phyloP scores from a whole-genome alignment of 768 basidiomycete genomes.

The Lactarius sanguifluus region DNA sequence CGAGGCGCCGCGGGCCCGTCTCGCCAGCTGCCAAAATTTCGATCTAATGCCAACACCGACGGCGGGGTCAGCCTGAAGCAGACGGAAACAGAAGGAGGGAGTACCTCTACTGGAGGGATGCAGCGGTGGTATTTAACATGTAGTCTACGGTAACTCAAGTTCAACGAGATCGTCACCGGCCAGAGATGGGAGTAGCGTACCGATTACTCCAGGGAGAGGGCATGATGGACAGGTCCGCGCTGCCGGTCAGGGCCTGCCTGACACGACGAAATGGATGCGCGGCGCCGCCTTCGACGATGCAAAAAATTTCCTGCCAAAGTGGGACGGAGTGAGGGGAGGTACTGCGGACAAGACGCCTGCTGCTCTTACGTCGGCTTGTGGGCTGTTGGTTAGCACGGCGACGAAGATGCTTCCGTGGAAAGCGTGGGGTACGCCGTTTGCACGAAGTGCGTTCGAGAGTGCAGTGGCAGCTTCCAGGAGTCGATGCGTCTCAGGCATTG shows the following conservation, averaged over 20 bases:
- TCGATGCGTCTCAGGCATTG: conserved; percentile 70
- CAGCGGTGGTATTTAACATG: conserved; percentile 72
- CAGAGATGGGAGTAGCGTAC: conserved; percentile 40
- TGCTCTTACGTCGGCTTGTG: conserved; percentile 57
- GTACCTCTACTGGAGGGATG: conserved; percentile 77
- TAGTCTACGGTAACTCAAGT: conserved; percentile 46
- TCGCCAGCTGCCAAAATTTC: conserved; percentile 83
- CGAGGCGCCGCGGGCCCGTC: conserved; percentile 72
- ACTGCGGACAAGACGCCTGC: conserved; percentile 32
- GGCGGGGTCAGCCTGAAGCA: conserved; percentile 9
- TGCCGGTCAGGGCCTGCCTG: conserved; percentile 68
- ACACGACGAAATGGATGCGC: conserved; percentile 75
- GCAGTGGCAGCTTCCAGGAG: conserved; percentile 75
- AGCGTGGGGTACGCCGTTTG: conserved; percentile 67
- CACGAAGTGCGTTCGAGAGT: conserved; percentile 63
- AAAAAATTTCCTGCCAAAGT: conserved; percentile 68
- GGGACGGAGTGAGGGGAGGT: conserved; percentile 25
- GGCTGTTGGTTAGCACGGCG: conserved; percentile 63
- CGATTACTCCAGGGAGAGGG: conserved; percentile 87
- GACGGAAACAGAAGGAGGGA: conserved; percentile 29
- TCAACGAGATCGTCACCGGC: conserved; percentile 17
- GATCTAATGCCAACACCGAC: conserved; percentile 47
- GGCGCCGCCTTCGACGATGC: conserved; percentile 77
- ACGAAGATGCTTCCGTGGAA: conserved; percentile 77
- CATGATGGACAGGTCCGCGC: conserved; percentile 61